These are phyloP conservation scores for Polyrhizophydium stewartii DNA, from an alignment of 371 early-diverging fungal genomes.

Conservation along the genomic window DNA sequence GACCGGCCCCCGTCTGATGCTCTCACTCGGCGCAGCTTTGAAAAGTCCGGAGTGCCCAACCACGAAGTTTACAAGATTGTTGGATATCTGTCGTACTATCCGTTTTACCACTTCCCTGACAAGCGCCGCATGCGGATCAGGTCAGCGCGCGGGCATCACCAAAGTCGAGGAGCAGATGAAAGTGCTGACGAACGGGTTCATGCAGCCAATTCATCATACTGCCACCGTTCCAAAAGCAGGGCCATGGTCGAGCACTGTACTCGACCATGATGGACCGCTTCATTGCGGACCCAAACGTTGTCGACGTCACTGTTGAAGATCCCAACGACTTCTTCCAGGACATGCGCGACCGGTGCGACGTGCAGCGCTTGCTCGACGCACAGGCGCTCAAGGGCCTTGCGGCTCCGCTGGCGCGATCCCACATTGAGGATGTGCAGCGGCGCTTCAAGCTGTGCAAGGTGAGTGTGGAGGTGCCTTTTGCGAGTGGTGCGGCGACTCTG, in stretches of 20 bases:
- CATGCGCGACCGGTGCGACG: conserved; percentile 80
- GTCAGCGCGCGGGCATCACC: conserved; percentile 22
- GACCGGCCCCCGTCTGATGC: background rate
- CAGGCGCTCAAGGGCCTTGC: conserved; percentile 56
- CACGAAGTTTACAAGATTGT: conserved; percentile 60
- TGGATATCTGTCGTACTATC: conserved; percentile 78
- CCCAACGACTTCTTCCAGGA: conserved; percentile 85
- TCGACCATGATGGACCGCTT: background rate
- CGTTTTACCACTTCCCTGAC: conserved; percentile 79
- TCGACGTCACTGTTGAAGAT: conserved; percentile 56
- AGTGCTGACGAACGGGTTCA: background rate
- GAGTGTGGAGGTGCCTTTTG: conserved; percentile 1
- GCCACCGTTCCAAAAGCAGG: conserved; percentile 79
- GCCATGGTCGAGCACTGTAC: conserved; percentile 67
- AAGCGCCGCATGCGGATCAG: conserved; percentile 74
- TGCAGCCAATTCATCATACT: conserved; percentile 85
- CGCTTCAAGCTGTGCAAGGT: conserved; percentile 60
- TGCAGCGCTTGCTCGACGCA: conserved; percentile 56
- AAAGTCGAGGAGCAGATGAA: background rate
- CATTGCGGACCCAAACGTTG: background rate
- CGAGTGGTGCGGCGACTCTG: background rate
- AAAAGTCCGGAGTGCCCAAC: background rate
- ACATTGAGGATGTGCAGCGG: conserved; percentile 39
- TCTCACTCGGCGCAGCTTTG: background rate
- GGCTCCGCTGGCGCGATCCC: conserved; percentile 46